Evolutionary conservation across 2,329 filamentous ascomycete species (phyloP).

Genomic region (Dryadomyces quercivorus): DNA sequence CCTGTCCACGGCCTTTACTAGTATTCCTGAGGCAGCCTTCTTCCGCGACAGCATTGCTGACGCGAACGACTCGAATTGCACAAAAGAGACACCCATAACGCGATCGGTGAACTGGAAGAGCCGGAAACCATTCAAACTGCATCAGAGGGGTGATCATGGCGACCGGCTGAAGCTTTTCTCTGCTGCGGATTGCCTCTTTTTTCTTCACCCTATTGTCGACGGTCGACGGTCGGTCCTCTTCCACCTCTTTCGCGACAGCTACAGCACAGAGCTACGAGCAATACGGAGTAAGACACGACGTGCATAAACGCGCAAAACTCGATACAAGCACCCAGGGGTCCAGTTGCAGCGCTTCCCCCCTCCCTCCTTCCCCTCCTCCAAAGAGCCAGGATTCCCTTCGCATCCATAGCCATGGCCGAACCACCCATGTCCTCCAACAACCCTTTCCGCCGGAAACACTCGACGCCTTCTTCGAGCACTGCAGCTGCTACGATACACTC

Average conservation of each 20-base stretch:
- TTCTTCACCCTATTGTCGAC: background rate
- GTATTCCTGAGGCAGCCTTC: background rate
- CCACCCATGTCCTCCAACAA: slow-evolving; percentile 32
- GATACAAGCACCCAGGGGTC: background rate
- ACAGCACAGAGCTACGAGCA: background rate
- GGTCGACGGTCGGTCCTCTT: background rate
- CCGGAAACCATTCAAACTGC: background rate
- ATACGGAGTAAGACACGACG: background rate
- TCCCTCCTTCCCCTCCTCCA: background rate
- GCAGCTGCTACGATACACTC: background rate
- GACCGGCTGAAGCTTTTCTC: slow-evolving; percentile 1
- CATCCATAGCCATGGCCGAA: slow-evolving; percentile 21
- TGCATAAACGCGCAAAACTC: background rate
- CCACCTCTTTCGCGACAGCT: background rate
- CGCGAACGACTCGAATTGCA: too few species aligned
- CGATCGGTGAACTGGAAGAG: too few species aligned
- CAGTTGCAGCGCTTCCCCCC: background rate
- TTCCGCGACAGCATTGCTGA: too few species aligned
- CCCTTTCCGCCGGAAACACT: slow-evolving; percentile 36
- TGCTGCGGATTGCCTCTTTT: background rate
- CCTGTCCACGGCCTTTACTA: background rate
- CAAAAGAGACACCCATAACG: too few species aligned
- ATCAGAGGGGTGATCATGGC: background rate
- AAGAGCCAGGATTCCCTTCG: background rate
- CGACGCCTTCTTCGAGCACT: slow-evolving; percentile 4